phyloP scores from a whole-genome alignment of 257 asterid genomes.

The Petunia secreta region DNA sequence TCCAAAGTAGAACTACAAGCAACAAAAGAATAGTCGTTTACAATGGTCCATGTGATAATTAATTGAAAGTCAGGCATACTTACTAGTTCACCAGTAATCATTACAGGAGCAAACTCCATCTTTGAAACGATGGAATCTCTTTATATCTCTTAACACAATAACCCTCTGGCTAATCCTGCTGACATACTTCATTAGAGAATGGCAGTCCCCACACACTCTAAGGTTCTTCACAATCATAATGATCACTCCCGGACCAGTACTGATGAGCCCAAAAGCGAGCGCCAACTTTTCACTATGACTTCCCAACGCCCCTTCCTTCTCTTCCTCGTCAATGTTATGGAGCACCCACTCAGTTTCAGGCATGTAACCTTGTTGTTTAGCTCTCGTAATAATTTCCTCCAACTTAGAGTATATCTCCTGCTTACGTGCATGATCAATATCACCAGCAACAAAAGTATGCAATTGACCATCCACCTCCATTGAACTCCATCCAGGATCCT shows the following conservation, averaged over 20 bases:
- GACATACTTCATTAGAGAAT: slow-evolving; percentile 42
- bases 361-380: slow-evolving; percentile 42
- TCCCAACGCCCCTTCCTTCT: slow-evolving; percentile 49
- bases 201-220: slow-evolving; percentile 52
- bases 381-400: slow-evolving; percentile 33
- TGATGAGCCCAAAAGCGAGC: slow-evolving; percentile 48
- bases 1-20: slow-evolving; percentile 10
- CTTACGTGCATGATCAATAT: slow-evolving; percentile 34
- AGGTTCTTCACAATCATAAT: slow-evolving; percentile 49
- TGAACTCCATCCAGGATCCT: slow-evolving; percentile 56
- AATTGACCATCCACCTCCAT: slow-evolving; percentile 42
- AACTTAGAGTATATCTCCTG: slow-evolving; percentile 41
- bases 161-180: slow-evolving; percentile 41
- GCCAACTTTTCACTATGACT: slow-evolving; percentile 50
- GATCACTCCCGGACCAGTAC: slow-evolving; percentile 32
- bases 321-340: slow-evolving; percentile 53
- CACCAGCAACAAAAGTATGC: slow-evolving; percentile 49
- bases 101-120: slow-evolving; percentile 48
- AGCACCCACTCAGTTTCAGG: slow-evolving; percentile 52
- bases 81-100: slow-evolving; percentile 47
- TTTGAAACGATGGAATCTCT: slow-evolving; percentile 52
- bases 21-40: background rate
- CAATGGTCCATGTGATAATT: background rate
- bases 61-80: background rate
- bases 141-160: slow-evolving; percentile 46